Base-by-base conservation (phyloP, 2,329 filamentous ascomycete species). In the Berkeleyomyces basicola region DNA sequence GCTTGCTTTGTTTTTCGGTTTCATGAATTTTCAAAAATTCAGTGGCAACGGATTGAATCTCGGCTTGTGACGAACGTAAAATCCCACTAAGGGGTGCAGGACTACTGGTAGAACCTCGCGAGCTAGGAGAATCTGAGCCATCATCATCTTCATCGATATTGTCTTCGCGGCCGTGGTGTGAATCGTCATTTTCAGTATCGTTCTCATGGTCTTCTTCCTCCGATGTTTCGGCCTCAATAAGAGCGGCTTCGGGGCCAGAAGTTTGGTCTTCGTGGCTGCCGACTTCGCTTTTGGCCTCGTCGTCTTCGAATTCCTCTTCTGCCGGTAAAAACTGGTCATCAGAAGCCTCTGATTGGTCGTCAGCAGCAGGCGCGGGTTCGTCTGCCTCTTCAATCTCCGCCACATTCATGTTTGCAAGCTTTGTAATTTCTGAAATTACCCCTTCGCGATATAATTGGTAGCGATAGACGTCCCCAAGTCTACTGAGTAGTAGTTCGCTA, bases 401-500 rank as follows among this genome's bases (percentile, higher is more conserved):
- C 14, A 63, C 66, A 9, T 68, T 66, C 6, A 66, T 64, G 5
- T 66, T 79, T 0, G 90, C 86, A 40, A 99, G 77, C 70, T 90
- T 92, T 39, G 84, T 80, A 60, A 99, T 95, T 71, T 99, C 92
- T 1, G 87, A 80, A 68, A 97, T 91, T 51, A 99, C 93, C 43
- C 93, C 93, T 74, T 99, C 95, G 0, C 93, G 88, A 70, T 99
- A 95, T 68, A 99, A 92, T 69, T 99, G 95, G 69, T 96, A 95
- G 36, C 89, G 85, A 70, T 99, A 99, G 39, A 97, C 88, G 31
- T 85, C 80, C 66, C 91, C 89, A 4, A 99, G 77, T 16, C 95
- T 85, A 69, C 85, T 86, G 65, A 96, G 80, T 0, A 99, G 80
- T 4, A 99, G 78, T 71, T 96, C 91, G 0, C 92, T 88, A 44